These are phyloP conservation scores for Penicillium freii DNA, from an alignment of 2,329 filamentous ascomycete genomes.

Conservation along the genomic window DNA sequence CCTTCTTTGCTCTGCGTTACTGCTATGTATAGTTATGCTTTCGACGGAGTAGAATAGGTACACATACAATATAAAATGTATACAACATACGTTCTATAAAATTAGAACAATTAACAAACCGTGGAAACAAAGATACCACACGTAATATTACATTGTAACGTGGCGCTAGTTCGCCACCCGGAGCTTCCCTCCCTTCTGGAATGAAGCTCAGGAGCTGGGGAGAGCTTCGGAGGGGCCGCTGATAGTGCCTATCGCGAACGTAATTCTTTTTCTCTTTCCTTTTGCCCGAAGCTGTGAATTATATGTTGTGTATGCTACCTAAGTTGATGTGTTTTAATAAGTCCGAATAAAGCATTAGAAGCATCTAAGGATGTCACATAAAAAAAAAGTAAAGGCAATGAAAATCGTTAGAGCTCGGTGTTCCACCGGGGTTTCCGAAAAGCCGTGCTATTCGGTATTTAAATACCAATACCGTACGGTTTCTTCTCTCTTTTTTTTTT, in stretches of 20 bases:
- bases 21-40: no score
- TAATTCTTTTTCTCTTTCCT: background rate
- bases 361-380: background rate
- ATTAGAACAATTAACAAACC: background rate
- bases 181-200: slow-evolving; percentile 28
- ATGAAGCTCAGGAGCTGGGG: slow-evolving; percentile 20
- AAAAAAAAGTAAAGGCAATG: background rate
- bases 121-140: background rate
- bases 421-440: slow-evolving; percentile 21
- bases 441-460: slow-evolving; percentile 8
- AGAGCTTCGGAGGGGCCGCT: slow-evolving; percentile 30
- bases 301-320: background rate
- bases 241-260: slow-evolving; percentile 26
- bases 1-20: no score
- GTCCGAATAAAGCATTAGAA: background rate
- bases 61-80: no score
- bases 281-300: background rate
- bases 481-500: background rate
- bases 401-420: slow-evolving; percentile 11
- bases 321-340: background rate
- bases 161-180: slow-evolving; percentile 24
- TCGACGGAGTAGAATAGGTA: background rate
- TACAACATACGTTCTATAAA: background rate
- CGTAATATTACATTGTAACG: slow-evolving; percentile 13
- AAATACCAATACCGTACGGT: slow-evolving; percentile 4